These are phyloP conservation scores for Pseudogymnoascus sp. DNA, from an alignment of 2,329 filamentous ascomycete genomes.

Conservation along the genomic window DNA sequence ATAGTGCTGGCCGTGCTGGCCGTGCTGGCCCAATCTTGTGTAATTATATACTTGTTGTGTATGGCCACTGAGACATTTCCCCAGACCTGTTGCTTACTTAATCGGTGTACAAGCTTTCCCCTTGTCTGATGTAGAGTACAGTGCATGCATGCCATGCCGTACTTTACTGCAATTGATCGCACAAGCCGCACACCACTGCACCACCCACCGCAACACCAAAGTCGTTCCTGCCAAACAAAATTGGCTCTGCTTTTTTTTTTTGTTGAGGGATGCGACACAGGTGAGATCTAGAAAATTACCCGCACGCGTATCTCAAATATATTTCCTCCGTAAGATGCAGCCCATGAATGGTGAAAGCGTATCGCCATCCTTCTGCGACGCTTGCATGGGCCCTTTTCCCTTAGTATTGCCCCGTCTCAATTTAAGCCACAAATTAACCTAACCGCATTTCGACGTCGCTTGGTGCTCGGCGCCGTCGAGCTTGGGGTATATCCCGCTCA, in stretches of 20 bases:
- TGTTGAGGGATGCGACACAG: background rate
- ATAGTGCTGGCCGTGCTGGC: too few species aligned
- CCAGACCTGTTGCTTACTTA: background rate
- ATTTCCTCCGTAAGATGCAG: background rate
- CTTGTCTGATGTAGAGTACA: conserved; percentile 1
- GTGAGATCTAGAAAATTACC: background rate
- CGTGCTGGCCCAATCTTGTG: too few species aligned
- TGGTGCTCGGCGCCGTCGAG: conserved; percentile 3
- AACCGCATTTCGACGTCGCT: conserved; percentile 1
- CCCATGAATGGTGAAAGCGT: background rate
- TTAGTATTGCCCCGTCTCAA: conserved; percentile 4
- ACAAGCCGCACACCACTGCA: background rate
- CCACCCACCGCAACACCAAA: background rate
- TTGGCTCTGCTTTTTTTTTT: background rate
- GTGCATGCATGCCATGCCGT: background rate
- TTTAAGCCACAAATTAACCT: conserved; percentile 8
- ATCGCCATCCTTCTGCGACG: background rate
- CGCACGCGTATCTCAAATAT: background rate
- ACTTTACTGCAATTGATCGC: background rate
- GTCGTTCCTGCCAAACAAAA: conserved; percentile 2
- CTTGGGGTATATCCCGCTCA: conserved; percentile 1
- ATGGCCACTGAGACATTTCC: background rate
- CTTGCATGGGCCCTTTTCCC: background rate
- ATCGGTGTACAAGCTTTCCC: conserved; percentile 4
- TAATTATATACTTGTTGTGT: too few species aligned